Percentiles rank a stretch among this genome's conserved stretches.
These are phyloP conservation scores for Yarrowia sp. DNA, from an alignment of 805 yeast species.

Conservation along the genomic window DNA sequence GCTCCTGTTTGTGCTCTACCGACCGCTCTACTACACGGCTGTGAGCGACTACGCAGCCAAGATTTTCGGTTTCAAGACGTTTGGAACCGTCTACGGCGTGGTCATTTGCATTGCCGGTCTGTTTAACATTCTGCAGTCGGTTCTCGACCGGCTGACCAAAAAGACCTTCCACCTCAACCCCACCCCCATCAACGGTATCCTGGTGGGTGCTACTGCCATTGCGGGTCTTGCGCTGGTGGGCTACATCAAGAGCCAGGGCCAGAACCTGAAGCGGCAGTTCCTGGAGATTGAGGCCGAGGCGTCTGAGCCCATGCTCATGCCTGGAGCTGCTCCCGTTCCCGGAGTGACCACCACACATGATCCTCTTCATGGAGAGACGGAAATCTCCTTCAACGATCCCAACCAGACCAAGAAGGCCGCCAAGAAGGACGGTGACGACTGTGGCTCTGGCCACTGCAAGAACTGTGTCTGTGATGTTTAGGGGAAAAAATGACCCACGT, in stretches of 20 bases:
- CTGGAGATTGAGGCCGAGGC: constrained; percentile 63
- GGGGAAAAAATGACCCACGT: too few relatives aligned
- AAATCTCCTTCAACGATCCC: background rate
- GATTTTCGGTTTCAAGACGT: constrained; percentile 87
- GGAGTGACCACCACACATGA: background rate
- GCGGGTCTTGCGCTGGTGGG: constrained; percentile 35
- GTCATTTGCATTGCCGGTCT: constrained; percentile 78
- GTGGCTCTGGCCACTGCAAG: constrained; percentile 27
- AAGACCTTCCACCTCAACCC: constrained; percentile 69
- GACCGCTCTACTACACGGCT: constrained; percentile 92
- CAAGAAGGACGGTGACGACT: background rate
- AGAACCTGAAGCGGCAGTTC: constrained; percentile 46
- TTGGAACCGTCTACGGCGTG: constrained; percentile 88
- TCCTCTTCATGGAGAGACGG: background rate
- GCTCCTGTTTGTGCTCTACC: constrained; percentile 65
- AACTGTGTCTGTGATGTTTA: constrained; percentile 29
- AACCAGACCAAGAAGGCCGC: background rate
- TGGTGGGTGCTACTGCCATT: constrained; percentile 46
- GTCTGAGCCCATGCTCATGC: constrained; percentile 45
- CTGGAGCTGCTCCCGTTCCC: constrained; percentile 28
- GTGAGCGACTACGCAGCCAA: constrained; percentile 89
- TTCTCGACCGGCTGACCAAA: constrained; percentile 69
- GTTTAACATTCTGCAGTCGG: constrained; percentile 69
- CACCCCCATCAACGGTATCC: constrained; percentile 61
- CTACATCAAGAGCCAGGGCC: constrained; percentile 40